Conservation (phyloP, 1,284 basidiomycete genomes). For the Retiboletus flavoniger region DNA sequence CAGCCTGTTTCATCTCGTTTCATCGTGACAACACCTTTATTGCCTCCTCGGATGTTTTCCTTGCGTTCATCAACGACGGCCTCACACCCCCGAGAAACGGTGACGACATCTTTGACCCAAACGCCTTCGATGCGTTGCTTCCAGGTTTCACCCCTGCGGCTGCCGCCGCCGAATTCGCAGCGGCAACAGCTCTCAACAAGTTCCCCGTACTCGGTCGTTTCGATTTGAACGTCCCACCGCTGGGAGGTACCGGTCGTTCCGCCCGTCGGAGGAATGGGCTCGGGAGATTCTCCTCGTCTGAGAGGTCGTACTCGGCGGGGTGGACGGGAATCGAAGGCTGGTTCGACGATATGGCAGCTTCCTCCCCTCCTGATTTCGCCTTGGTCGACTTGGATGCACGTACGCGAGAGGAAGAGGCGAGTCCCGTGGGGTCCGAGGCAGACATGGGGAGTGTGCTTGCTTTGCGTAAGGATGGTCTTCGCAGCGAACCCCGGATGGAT, state of each 20-base stretch:
- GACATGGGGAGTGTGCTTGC: constrained; percentile 24
- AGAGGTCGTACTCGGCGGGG: constrained; percentile 56
- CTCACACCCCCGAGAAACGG: constrained; percentile 16
- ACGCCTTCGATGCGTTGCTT: constrained; percentile 6
- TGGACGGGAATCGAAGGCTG: constrained; percentile 10
- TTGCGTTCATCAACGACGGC: constrained; percentile 40
- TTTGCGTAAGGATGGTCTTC: constrained; percentile 19
- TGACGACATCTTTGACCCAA: constrained; percentile 14
- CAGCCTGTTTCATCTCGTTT: constrained; percentile 6
- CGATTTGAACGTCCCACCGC: constrained; percentile 24
- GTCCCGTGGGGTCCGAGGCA: constrained; percentile 34
- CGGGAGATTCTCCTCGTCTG: constrained; percentile 80
- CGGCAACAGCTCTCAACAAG: constrained; percentile 59
- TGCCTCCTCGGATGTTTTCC: constrained; percentile 51
- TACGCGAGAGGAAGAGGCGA: constrained; percentile 14
- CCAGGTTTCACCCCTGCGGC: constrained; percentile 24
- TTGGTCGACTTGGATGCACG: constrained; percentile 18
- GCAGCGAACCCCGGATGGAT: constrained; percentile 29
- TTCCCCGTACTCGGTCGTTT: constrained; percentile 52
- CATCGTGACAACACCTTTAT: constrained; percentile 47
- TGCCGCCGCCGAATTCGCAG: constrained; percentile 51
- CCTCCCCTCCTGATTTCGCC: constrained; percentile 7
- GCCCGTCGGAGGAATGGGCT: constrained; percentile 74
- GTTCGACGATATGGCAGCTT: background rate
- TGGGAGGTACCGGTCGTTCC: constrained; percentile 28